These are phyloP conservation scores for Ceratocystis smalleyi DNA, from an alignment of 2,329 filamentous ascomycete species.

Conservation along the genomic window DNA sequence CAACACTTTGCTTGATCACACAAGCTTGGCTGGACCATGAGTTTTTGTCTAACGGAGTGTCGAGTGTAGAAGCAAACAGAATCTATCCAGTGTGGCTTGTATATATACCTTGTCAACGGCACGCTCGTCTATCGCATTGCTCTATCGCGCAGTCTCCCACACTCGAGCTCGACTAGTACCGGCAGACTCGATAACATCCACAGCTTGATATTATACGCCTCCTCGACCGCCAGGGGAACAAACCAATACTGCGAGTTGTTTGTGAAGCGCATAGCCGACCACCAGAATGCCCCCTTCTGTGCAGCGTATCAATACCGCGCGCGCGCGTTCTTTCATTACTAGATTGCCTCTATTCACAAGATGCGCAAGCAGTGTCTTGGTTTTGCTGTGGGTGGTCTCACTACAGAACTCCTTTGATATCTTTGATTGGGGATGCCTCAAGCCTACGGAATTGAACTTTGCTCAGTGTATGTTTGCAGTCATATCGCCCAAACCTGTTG, in stretches of 20 bases:
- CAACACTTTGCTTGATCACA: background rate
- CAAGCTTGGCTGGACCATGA: too few relatives aligned
- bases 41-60: too few relatives aligned
- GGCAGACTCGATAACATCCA: too few relatives aligned
- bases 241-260: too few relatives aligned
- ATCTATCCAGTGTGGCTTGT: too few relatives aligned
- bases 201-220: too few relatives aligned
- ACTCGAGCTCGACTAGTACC: too few relatives aligned
- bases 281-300: constrained; percentile 9
- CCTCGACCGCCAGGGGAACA: too few relatives aligned
- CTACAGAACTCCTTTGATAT: constrained; percentile 58
- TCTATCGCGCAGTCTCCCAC: too few relatives aligned
- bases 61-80: too few relatives aligned
- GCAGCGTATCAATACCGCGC: constrained; percentile 36
- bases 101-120: too few relatives aligned
- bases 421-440: constrained; percentile 60
- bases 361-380: constrained; percentile 33
- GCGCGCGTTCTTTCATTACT: constrained; percentile 65
- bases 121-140: too few relatives aligned
- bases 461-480: constrained; percentile 8
- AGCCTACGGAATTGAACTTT: constrained; percentile 49
- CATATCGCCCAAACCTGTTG: background rate
- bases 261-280: background rate
- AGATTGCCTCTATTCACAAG: constrained; percentile 83
- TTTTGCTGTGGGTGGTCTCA: constrained; percentile 56